Conservation (phyloP, 768 basidiomycete genomes). For the Krasilnikovozyma curviuscula region DNA sequence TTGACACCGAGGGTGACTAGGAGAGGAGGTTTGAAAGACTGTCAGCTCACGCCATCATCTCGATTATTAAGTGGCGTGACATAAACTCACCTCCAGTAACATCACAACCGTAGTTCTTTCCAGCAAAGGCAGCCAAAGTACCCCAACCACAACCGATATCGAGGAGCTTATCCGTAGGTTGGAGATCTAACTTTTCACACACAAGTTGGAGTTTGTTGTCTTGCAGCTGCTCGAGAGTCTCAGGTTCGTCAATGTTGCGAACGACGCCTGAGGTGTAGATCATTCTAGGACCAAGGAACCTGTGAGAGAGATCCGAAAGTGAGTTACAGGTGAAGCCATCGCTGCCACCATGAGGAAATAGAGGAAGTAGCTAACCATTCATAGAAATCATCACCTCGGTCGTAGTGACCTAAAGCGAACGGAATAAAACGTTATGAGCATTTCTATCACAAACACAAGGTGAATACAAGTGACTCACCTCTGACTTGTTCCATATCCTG, state of each 20-base stretch:
- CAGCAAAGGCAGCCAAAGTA: conserved; percentile 78
- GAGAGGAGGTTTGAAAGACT: background rate
- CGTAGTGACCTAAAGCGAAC: no score
- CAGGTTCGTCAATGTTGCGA: conserved; percentile 43
- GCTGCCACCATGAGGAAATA: no score
- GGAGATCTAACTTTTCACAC: conserved; percentile 78
- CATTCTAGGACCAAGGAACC: conserved; percentile 92
- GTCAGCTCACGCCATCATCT: background rate
- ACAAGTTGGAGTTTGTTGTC: conserved; percentile 95
- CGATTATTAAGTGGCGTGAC: background rate
- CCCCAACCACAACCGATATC: conserved; percentile 65
- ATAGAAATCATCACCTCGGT: conserved; percentile 82
- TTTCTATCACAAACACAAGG: no score
- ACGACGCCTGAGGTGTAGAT: conserved; percentile 92
- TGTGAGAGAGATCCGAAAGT: conserved; percentile 24
- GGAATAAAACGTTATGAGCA: no score
- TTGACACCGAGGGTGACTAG: conserved; percentile 69
- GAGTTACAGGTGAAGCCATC: no score
- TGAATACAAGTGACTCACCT: no score
- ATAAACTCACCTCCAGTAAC: conserved; percentile 47
- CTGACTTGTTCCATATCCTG: conserved; percentile 94
- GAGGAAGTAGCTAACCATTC: conserved; percentile 37
- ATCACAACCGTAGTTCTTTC: conserved; percentile 93
- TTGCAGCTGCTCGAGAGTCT: conserved; percentile 83
- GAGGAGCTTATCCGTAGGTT: conserved; percentile 50